Base-by-base conservation (phyloP, 495 filamentous ascomycete genomes). In the Neurospora sp. region DNA sequence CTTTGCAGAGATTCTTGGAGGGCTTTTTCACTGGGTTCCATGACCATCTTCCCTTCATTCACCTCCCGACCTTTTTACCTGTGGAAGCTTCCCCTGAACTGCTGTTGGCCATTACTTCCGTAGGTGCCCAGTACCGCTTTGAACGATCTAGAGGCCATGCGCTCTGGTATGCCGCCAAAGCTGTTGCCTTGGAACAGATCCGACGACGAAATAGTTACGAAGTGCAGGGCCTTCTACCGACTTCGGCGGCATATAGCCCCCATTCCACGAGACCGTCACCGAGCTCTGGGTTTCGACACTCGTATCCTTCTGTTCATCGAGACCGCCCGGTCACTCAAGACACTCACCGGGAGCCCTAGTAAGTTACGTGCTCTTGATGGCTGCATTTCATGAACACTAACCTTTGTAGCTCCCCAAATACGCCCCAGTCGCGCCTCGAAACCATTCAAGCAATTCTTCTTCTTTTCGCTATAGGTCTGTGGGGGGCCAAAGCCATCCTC, bases 121-220 rank as follows among this genome's bases (percentile, higher is more conserved):
- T 92, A 5, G 91, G 91, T 8, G 90, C 91, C 4, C 87, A 90
- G 48, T 93, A 92, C 74, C 85, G 90, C 14, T 92, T 92, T 73
- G 90, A 92, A 75, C 90, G 88, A 54, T 86, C 87, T 69, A 84
- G 89, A 42, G 90, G 89, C 0, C 89, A 91, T 75, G 88, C 90
- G 14, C 81, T 94, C 8, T 94, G 91, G 83, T 90, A 92, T 80
- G 91, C 91, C 0, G 86, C 88, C 1, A 88, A 85, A 70, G 81
- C 86, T 0, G 86, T 89, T 37, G 85, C 86, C 4, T 76, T 83
- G 12, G 84, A 88, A 73, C 86, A 88, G 74, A 87, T 88, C 11
- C 80, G 86, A 39, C 81, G 85, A n/a, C 79, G 87, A 40, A 78
- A 86, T 54, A 88, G 85, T 69, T 83, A 85, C 72, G 83, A 85